phyloP scores from a whole-genome alignment of 1,139 yeast genomes.

The Yamadazyma trypodendri region DNA sequence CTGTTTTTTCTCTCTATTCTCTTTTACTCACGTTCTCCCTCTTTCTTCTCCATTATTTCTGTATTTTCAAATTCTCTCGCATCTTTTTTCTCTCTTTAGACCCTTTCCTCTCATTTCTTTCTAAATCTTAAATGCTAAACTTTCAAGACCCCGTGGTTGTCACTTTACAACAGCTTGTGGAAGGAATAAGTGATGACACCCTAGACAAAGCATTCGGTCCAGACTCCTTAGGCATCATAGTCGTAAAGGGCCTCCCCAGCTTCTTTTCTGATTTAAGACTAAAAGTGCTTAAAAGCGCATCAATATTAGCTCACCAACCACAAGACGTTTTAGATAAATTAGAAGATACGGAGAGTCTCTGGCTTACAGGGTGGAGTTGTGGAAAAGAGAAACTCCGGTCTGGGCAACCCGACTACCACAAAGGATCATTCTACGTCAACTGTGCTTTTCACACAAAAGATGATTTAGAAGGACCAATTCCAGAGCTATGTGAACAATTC shows the following conservation, averaged over 20 bases:
- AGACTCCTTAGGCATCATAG: slow-evolving; percentile 54
- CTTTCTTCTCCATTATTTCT: no score
- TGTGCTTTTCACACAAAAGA: slow-evolving; percentile 54
- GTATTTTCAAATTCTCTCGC: background rate
- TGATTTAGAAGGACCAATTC: slow-evolving; percentile 45
- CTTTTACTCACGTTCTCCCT: no score
- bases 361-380: slow-evolving; percentile 67
- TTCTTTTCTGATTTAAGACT: slow-evolving; percentile 37
- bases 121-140: background rate
- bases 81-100: background rate
- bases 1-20: no score
- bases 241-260: slow-evolving; percentile 44
- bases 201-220: slow-evolving; percentile 55
- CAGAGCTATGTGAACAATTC: slow-evolving; percentile 27
- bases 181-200: slow-evolving; percentile 30
- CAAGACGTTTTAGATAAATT: slow-evolving; percentile 29
- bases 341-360: slow-evolving; percentile 48
- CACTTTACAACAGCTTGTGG: slow-evolving; percentile 29
- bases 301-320: slow-evolving; percentile 46
- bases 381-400: slow-evolving; percentile 52
- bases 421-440: slow-evolving; percentile 62
- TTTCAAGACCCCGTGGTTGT: slow-evolving; percentile 27
- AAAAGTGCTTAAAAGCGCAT: slow-evolving; percentile 45
- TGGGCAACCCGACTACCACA: slow-evolving; percentile 48
- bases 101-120: background rate